Conservation (phyloP, 768 basidiomycete species). For the Suillus hirtellus region DNA sequence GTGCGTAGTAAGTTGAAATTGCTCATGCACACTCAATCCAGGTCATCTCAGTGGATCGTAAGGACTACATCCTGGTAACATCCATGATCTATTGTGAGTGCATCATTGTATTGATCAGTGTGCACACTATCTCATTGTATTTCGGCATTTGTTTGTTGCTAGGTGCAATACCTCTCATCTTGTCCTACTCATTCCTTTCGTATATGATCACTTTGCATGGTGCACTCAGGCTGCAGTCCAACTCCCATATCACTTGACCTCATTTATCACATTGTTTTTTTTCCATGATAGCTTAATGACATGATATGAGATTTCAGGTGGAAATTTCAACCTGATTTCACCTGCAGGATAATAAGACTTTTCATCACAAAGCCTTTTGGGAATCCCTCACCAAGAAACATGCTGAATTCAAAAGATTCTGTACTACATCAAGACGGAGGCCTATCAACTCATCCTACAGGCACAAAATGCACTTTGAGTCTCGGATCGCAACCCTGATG, state of each 20-base stretch:
- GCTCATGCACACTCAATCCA: no score
- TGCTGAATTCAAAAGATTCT: conserved; percentile 33
- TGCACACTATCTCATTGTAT: no score
- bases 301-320: conserved; percentile 18
- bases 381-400: conserved; percentile 33
- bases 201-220: no score
- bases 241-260: not conserved
- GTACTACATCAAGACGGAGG: conserved; percentile 32
- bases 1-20: no score
- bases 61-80: no score
- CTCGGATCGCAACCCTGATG: conserved; percentile 26
- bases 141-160: no score
- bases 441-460: conserved; percentile 36
- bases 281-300: conserved; percentile 20
- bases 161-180: no score
- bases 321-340: not conserved
- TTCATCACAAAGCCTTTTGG: conserved; percentile 39
- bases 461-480: conserved; percentile 40
- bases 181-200: no score
- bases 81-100: no score
- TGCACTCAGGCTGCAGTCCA: no score
- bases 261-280: not conserved
- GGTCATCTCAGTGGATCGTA: no score
- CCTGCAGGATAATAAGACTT: conserved; percentile 32
- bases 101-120: no score